These are phyloP conservation scores for Geotrichum candidum DNA, from an alignment of 1,139 yeast genomes.

Conservation along the genomic window DNA sequence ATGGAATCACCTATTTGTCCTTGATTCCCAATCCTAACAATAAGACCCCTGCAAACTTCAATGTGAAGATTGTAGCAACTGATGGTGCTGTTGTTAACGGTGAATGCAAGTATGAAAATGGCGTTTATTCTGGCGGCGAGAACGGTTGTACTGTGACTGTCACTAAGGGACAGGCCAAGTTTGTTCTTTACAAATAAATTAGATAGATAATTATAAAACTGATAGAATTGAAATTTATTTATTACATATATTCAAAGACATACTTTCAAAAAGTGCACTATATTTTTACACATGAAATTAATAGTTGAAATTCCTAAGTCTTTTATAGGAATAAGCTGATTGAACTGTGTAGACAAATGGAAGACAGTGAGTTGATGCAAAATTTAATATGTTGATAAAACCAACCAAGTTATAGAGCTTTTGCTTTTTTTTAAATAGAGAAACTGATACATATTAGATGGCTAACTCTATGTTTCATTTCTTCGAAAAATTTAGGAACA, in stretches of 20 bases:
- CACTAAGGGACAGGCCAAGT: slow-evolving; percentile 70
- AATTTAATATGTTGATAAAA: no score
- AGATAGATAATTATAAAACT: background rate
- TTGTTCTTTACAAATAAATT: slow-evolving; percentile 49
- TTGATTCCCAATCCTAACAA: slow-evolving; percentile 95
- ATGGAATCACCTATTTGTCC: slow-evolving; percentile 78
- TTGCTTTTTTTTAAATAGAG: no score
- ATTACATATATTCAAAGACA: background rate
- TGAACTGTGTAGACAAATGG: no score
- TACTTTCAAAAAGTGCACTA: background rate
- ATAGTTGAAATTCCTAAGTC: no score
- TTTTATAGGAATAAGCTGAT: no score
- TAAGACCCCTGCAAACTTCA: slow-evolving; percentile 64
- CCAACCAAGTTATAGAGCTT: no score
- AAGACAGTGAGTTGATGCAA: no score
- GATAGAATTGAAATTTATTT: background rate
- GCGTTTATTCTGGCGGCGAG: slow-evolving; percentile 75
- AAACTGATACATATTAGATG: no score
- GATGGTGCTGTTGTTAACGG: slow-evolving; percentile 65
- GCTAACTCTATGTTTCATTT: no score
- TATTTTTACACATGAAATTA: background rate
- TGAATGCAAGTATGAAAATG: slow-evolving; percentile 72
- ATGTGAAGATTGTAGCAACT: slow-evolving; percentile 73
- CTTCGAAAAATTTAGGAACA: no score
- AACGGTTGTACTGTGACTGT: slow-evolving; percentile 96